phyloP scores from a whole-genome alignment of 2,329 filamentous ascomycete genomes.

The Fusarium nygamai region DNA sequence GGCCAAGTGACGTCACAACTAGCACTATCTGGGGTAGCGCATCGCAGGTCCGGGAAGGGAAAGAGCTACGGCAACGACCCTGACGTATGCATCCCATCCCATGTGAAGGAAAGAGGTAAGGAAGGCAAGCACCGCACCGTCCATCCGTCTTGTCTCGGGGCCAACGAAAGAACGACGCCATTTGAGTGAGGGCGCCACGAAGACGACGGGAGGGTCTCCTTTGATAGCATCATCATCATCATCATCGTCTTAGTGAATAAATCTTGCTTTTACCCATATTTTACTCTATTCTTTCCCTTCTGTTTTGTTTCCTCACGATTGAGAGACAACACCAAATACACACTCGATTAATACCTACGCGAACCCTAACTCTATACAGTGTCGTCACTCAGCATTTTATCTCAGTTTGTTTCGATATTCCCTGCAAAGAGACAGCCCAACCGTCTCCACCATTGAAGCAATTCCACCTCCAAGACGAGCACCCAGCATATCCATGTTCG shows the following conservation, averaged over 20 bases:
- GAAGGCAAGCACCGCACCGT: slow-evolving; percentile 33
- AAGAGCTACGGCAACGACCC: slow-evolving; percentile 33
- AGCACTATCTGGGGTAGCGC: slow-evolving; percentile 39
- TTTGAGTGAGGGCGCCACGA: slow-evolving; percentile 24
- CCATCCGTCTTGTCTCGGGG: slow-evolving; percentile 24
- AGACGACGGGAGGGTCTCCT: slow-evolving; percentile 28
- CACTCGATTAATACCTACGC: slow-evolving; percentile 1
- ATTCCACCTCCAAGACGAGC: slow-evolving; percentile 6
- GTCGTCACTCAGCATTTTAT: not conserved
- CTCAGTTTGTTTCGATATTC: slow-evolving; percentile 1
- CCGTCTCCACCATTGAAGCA: slow-evolving; percentile 24
- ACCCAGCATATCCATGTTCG: slow-evolving; percentile 20
- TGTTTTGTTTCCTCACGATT: not conserved
- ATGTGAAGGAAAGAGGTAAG: not conserved
- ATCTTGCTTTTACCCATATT: slow-evolving; percentile 33
- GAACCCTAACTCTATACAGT: slow-evolving; percentile 15
- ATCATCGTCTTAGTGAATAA: slow-evolving; percentile 32
- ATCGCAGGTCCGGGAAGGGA: slow-evolving; percentile 22
- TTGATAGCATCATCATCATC: slow-evolving; percentile 34
- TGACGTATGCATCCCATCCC: slow-evolving; percentile 32
- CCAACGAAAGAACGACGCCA: slow-evolving; percentile 35
- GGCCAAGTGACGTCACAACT: slow-evolving; percentile 39
- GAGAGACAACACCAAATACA: not conserved
- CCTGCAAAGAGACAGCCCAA: slow-evolving; percentile 16
- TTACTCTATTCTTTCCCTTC: not conserved